Percentiles rank a stretch among this genome's conserved stretches.
Conservation (phyloP, 345 rosid species). For the Pistacia vera region DNA sequence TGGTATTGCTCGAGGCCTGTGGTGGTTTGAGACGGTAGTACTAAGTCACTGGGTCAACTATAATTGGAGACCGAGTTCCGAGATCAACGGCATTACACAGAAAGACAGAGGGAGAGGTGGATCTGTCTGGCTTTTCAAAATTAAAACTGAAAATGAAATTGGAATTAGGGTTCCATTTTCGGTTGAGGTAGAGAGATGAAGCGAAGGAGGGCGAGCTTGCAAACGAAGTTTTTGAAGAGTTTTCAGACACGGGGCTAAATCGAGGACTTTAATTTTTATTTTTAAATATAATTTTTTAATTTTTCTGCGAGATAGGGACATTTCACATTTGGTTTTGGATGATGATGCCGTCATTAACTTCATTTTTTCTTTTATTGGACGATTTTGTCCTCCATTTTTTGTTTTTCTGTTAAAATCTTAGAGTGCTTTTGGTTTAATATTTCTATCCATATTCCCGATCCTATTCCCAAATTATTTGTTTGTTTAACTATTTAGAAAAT, state of each 20-base stretch:
- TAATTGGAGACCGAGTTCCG: conserved; percentile 38
- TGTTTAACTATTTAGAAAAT: too few relatives aligned
- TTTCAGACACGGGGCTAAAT: conserved; percentile 11
- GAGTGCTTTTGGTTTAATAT: too few relatives aligned
- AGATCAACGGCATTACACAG: conserved; percentile 45
- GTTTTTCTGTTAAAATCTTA: background rate
- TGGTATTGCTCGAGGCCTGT: background rate
- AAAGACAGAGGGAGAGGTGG: conserved; percentile 14
- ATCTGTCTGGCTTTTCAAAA: conserved; percentile 27
- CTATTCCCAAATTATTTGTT: too few relatives aligned
- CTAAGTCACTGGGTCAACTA: conserved; percentile 34
- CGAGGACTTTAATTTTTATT: background rate
- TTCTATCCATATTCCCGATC: too few relatives aligned
- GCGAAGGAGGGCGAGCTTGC: conserved; percentile 34
- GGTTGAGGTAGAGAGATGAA: conserved; percentile 3
- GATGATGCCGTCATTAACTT: conserved; percentile 11
- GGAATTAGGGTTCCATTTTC: conserved; percentile 5
- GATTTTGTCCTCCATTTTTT: background rate
- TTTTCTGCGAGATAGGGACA: background rate
- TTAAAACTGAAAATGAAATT: conserved; percentile 9
- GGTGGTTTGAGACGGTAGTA: conserved; percentile 7
- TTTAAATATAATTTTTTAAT: background rate
- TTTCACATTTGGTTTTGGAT: background rate
- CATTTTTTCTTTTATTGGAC: background rate
- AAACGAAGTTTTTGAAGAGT: conserved; percentile 39